Evolutionary conservation across 139 green algal species (phyloP).

Genomic region (Yamagishiella unicocca): DNA sequence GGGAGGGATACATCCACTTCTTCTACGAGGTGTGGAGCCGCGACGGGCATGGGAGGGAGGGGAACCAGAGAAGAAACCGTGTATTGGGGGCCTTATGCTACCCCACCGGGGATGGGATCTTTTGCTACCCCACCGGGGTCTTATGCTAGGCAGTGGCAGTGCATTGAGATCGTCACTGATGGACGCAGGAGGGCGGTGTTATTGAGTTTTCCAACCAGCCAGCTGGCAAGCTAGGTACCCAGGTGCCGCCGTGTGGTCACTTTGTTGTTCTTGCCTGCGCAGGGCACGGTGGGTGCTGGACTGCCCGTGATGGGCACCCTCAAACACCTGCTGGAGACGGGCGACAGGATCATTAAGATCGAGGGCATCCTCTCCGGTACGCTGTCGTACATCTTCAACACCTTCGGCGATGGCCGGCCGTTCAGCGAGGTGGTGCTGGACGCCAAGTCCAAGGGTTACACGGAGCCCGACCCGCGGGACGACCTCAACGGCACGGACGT

Average conservation of each 20-base stretch:
- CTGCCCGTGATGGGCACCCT: constrained; percentile 96
- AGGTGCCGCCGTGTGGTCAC: too few species aligned
- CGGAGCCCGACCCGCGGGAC: constrained; percentile 97
- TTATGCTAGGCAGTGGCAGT: too few species aligned
- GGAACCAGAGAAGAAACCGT: neutral
- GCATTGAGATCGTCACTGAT: too few species aligned
- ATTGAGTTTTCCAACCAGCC: too few species aligned
- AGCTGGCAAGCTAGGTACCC: too few species aligned
- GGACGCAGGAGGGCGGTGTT: too few species aligned
- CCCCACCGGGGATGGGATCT: too few species aligned
- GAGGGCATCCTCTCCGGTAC: constrained; percentile 97
- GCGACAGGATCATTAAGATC: constrained; percentile 87
- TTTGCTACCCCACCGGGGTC: too few species aligned
- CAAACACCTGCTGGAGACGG: constrained; percentile 87
- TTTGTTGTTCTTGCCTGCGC: too few species aligned
- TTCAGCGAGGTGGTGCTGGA: constrained; percentile 88
- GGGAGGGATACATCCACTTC: constrained; percentile 95
- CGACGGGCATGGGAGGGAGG: too few species aligned
- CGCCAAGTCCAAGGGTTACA: constrained; percentile 92
- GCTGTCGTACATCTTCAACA: constrained; percentile 99
- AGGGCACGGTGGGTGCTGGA: constrained; percentile 93
- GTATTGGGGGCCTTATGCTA: neutral
- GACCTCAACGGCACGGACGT: constrained; percentile 96
- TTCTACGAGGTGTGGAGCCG: constrained; percentile 96
- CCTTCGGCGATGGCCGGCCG: constrained; percentile 61